Evolutionary conservation across 768 basidiomycete species (phyloP), one percentile per base, ranked within the genome.

Genomic region (Lentinula lateritia): DNA sequence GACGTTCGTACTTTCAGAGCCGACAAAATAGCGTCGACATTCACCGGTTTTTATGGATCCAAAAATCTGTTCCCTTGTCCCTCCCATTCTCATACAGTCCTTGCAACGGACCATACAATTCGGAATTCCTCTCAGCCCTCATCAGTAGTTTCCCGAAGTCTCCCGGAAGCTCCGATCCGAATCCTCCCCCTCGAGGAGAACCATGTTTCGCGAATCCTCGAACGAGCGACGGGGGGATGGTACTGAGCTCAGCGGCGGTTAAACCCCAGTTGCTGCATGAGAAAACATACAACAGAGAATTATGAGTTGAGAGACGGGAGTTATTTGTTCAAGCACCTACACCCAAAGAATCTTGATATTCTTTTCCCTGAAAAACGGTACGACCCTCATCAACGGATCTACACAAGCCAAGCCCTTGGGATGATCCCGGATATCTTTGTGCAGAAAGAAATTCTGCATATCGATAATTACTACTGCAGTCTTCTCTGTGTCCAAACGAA

Each of bases 401-500:
- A 88, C 81, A 63, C 87, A 87, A 48, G 74, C 74, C 52, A 88
- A 70, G 1, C 86, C 87, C 12, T 77, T 79, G 1, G 82, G 74
- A 67, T 87, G 85, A 38, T 72, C 72, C 55, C 81, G 71, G 48
- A 90, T 65, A 58, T 84, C 82, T 7, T 84, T 83, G 67, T 89
- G 85, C 36, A 89, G 75, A 70, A 89, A 87, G 70, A 79, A 88
- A 73, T 88, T 89, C 69, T 89, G 88, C 88, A 89, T 89, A 66
- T 88, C 88, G 55, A 88, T 79, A 18, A 89, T 76, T n/a, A 88
- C 81, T 58, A 83, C 70, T 9, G 86, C 87, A 16, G 78, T 81
- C 52, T 75, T 71, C 35, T 77, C 71, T 38, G 75, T 78, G 65
- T 82, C 75, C 32, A 87, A 72, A 54, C 86, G 75, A 52, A 88